These are phyloP conservation scores for Termitomyces sp. DNA, from an alignment of 768 basidiomycete genomes.

Conservation along the genomic window DNA sequence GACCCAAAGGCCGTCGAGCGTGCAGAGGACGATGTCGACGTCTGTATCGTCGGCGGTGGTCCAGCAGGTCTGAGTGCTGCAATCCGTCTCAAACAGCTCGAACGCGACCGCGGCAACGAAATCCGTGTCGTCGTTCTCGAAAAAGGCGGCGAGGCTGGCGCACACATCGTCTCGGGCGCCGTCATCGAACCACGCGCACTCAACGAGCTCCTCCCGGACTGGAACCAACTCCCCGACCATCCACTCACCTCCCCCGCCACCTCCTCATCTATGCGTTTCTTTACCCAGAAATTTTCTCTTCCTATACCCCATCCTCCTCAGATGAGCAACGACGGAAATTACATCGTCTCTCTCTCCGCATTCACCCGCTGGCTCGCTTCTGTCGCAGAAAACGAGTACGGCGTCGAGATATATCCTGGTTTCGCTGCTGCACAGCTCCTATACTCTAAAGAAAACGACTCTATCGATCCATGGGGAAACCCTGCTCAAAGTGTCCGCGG, in stretches of 20 bases:
- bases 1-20: constrained; percentile 70
- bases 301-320: constrained; percentile 96
- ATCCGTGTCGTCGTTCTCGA: constrained; percentile 92
- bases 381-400: constrained; percentile 74
- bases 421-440: constrained; percentile 90
- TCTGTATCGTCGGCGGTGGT: constrained; percentile 95
- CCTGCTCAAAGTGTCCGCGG: constrained; percentile 61
- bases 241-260: constrained; percentile 81
- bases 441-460: constrained; percentile 51
- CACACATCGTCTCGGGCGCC: constrained; percentile 94
- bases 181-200: constrained; percentile 92
- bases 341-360: constrained; percentile 83
- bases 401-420: constrained; percentile 95
- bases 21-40: constrained; percentile 89
- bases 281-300: constrained; percentile 65
- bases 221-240: constrained; percentile 60
- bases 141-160: constrained; percentile 91
- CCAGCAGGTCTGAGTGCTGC: constrained; percentile 97
- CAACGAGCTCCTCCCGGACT: constrained; percentile 86
- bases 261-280: constrained; percentile 79
- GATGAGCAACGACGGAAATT: constrained; percentile 94
- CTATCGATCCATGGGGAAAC: constrained; percentile 35
- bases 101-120: constrained; percentile 72
- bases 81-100: constrained; percentile 91
- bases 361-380: constrained; percentile 87